Percentiles rank a stretch among this genome's conserved stretches.
phyloP scores from a whole-genome alignment of 1,284 basidiomycete genomes.

The Sparassis latifolia region DNA sequence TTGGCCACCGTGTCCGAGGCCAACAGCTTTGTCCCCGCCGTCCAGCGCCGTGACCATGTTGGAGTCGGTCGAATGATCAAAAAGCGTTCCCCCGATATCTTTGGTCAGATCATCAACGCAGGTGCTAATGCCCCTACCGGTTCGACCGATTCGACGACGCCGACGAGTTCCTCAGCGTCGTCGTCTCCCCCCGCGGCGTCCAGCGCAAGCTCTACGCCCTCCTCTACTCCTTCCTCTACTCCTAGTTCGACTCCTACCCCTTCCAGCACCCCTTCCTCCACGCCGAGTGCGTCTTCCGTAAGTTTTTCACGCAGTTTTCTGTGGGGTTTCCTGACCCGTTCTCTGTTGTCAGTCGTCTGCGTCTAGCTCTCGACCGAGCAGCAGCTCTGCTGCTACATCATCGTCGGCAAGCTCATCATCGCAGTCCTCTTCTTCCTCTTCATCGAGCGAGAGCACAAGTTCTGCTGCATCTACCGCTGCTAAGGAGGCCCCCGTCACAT shows the following conservation, averaged over 20 bases:
- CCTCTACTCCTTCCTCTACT: conserved; percentile 6
- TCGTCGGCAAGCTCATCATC: conserved; percentile 1
- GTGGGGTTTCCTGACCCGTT: no score
- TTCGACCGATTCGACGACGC: conserved; percentile 1
- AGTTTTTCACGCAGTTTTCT: not conserved
- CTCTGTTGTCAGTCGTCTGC: not conserved
- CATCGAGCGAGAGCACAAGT: conserved; percentile 8
- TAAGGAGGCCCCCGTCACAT: conserved; percentile 14
- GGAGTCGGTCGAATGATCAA: conserved; percentile 60
- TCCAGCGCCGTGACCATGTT: conserved; percentile 46
- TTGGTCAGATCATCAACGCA: conserved; percentile 15
- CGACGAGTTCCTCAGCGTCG: not conserved
- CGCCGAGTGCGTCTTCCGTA: not conserved
- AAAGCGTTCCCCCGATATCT: conserved; percentile 41
- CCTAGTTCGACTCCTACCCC: not conserved
- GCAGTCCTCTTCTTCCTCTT: not conserved
- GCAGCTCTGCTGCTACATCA: conserved; percentile 4
- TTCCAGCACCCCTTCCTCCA: not conserved
- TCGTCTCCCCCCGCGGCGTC: not conserved
- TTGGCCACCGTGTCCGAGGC: conserved; percentile 40
- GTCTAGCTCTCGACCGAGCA: not conserved
- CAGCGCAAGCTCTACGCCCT: conserved; percentile 10
- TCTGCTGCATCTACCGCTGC: conserved; percentile 13
- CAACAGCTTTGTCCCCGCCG: conserved; percentile 29
- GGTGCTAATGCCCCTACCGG: conserved; percentile 13